A percentile compares a stretch with the other conserved stretches of the same genome.
phyloP scores from a whole-genome alignment of 495 filamentous ascomycete species.

The Annulohypoxylon maeteangense region DNA sequence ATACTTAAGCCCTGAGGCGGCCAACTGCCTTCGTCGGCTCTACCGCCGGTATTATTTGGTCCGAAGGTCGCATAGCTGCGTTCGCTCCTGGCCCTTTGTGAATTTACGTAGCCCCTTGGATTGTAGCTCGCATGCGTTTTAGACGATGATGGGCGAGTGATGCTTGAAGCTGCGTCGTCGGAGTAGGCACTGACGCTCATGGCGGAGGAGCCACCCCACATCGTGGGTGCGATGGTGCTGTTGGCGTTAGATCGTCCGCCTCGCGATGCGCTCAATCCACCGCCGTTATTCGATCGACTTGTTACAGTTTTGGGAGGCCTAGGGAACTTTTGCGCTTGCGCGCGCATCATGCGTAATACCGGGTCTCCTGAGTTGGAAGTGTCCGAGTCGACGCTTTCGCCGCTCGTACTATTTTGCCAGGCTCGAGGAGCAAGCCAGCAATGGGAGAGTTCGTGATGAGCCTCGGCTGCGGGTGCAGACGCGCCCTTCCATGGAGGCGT shows the following conservation, averaged over 20 bases:
- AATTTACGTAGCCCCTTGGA: constrained; percentile 18
- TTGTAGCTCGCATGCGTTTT: neutral
- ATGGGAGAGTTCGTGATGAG: constrained; percentile 66
- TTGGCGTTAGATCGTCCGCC: constrained; percentile 45
- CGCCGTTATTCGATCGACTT: constrained; percentile 42
- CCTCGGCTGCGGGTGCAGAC: constrained; percentile 53
- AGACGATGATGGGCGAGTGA: constrained; percentile 36
- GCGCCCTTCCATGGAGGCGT: constrained; percentile 68
- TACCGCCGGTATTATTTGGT: constrained; percentile 17
- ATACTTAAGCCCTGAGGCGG: constrained; percentile 19
- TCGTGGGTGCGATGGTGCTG: constrained; percentile 37
- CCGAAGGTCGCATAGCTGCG: constrained; percentile 40
- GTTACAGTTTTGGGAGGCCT: constrained; percentile 45
- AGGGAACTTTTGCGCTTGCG: constrained; percentile 46
- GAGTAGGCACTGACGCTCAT: constrained; percentile 43
- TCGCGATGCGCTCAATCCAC: constrained; percentile 44
- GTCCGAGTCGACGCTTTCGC: constrained; percentile 50
- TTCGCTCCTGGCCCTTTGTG: constrained; percentile 28
- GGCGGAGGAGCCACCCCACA: constrained; percentile 45
- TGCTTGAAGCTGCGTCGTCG: constrained; percentile 43
- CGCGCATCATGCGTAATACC: constrained; percentile 42
- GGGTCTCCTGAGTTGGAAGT: constrained; percentile 39
- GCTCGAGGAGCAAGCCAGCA: constrained; percentile 66
- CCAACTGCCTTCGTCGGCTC: constrained; percentile 33
- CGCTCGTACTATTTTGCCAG: constrained; percentile 56